A percentile compares a stretch with the other conserved stretches of the same genome.
These are phyloP conservation scores for Halteria grandinella DNA, from an alignment of 73 alveolate genomes.

Conservation along the genomic window DNA sequence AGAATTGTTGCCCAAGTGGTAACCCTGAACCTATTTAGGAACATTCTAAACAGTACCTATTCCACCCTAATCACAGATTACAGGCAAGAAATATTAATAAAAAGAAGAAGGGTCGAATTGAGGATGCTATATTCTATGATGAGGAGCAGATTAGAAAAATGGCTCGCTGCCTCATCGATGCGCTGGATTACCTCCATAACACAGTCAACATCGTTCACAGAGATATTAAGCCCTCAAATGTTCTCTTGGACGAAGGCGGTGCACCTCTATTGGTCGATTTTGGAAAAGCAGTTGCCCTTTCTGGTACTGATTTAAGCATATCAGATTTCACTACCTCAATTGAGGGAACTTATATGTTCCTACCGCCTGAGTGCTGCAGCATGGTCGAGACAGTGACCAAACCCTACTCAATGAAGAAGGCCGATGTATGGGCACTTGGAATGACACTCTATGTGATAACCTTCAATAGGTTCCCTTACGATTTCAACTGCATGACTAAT, in stretches of 20 bases:
- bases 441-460: conserved; percentile 18
- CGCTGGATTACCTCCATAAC: conserved; percentile 44
- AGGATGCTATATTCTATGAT: conserved; percentile 27
- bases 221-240: conserved; percentile 45
- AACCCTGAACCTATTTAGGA: too few relatives aligned
- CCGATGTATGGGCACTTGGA: conserved; percentile 53
- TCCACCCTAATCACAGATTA: conserved; percentile 36
- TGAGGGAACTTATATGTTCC: conserved; percentile 52
- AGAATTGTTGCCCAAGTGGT: too few relatives aligned
- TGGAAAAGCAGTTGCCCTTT: too few relatives aligned
- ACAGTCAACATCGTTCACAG: conserved; percentile 35
- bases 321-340: conserved; percentile 33
- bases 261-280: conserved; percentile 41
- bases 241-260: conserved; percentile 34
- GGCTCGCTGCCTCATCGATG: too few relatives aligned
- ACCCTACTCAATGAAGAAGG: conserved; percentile 47
- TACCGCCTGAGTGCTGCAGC: conserved; percentile 48
- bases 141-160: conserved; percentile 38
- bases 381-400: conserved; percentile 17
- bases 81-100: conserved; percentile 28
- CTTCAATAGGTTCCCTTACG: conserved; percentile 30
- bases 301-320: too few relatives aligned
- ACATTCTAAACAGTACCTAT: not conserved
- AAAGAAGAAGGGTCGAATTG: not conserved
- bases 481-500: too few relatives aligned